phyloP scores from a whole-genome alignment of 2,329 filamentous ascomycete species.

The Nemania abortiva region DNA sequence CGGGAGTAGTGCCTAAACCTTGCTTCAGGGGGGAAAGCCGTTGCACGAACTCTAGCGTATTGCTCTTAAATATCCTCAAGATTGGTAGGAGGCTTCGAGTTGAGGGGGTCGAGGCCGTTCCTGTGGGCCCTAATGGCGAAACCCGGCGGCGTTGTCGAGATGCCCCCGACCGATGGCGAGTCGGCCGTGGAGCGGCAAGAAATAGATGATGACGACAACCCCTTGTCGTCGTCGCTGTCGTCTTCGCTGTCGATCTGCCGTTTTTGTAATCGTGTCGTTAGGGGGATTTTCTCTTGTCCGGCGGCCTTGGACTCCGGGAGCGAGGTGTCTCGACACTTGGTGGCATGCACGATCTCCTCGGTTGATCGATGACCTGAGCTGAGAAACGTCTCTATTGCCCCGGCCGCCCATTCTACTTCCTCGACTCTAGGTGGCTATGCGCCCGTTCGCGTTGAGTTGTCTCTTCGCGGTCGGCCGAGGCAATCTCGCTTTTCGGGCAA shows the following conservation, averaged over 20 bases:
- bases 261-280: background rate
- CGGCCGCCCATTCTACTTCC: background rate
- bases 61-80: background rate
- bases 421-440: background rate
- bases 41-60: background rate
- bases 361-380: background rate
- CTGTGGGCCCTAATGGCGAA: background rate
- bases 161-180: background rate
- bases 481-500: too few relatives aligned
- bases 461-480: too few relatives aligned
- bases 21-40: background rate
- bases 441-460: background rate
- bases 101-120: background rate
- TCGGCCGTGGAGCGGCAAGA: background rate
- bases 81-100: constrained; percentile 8
- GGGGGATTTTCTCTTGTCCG: background rate
- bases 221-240: background rate
- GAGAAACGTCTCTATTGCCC: background rate
- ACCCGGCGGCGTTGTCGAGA: constrained; percentile 6
- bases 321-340: background rate
- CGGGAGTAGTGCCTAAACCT: background rate
- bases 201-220: background rate
- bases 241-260: background rate
- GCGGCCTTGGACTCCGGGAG: background rate
- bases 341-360: background rate